A percentile compares a stretch with the other conserved stretches of the same genome.
Conservation (phyloP, 2,329 filamentous ascomycete species). For the Drechslerella coelobrocha region DNA sequence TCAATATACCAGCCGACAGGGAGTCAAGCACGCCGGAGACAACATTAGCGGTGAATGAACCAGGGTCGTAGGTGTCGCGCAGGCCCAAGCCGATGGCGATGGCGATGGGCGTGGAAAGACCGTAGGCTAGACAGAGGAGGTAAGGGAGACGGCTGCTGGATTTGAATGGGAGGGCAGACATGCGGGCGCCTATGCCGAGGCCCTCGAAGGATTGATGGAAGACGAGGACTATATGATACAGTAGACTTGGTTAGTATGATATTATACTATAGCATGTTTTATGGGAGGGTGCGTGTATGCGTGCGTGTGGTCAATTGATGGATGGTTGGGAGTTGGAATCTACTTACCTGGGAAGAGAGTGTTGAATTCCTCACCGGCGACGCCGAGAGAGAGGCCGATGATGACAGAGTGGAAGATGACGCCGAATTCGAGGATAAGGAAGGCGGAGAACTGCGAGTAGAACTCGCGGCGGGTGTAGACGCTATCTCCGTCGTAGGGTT, state of each 20-base stretch:
- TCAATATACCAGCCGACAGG: constrained; percentile 74
- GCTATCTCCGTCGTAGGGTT: constrained; percentile 21
- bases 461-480: constrained; percentile 28
- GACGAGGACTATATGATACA: constrained; percentile 66
- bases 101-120: constrained; percentile 75
- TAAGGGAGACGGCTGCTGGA: constrained; percentile 57
- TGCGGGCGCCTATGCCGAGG: constrained; percentile 74
- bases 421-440: constrained; percentile 74
- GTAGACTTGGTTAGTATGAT: not conserved
- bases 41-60: constrained; percentile 71
- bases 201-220: constrained; percentile 83
- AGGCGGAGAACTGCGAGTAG: constrained; percentile 45
- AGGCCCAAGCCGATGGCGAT: constrained; percentile 82
- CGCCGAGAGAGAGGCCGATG: constrained; percentile 43
- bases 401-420: constrained; percentile 75
- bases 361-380: constrained; percentile 44
- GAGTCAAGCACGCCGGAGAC: constrained; percentile 77
- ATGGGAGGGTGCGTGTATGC: no score
- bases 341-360: constrained; percentile 38
- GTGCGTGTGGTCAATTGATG: not conserved
- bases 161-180: constrained; percentile 64
- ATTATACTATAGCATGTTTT: not conserved
- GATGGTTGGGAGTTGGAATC: not conserved
- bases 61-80: constrained; percentile 74
- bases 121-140: constrained; percentile 70